A percentile compares a stretch with the other conserved stretches of the same genome.
These are phyloP conservation scores for Aspergillus amoenus DNA, from an alignment of 2,329 filamentous ascomycete genomes.

Conservation along the genomic window DNA sequence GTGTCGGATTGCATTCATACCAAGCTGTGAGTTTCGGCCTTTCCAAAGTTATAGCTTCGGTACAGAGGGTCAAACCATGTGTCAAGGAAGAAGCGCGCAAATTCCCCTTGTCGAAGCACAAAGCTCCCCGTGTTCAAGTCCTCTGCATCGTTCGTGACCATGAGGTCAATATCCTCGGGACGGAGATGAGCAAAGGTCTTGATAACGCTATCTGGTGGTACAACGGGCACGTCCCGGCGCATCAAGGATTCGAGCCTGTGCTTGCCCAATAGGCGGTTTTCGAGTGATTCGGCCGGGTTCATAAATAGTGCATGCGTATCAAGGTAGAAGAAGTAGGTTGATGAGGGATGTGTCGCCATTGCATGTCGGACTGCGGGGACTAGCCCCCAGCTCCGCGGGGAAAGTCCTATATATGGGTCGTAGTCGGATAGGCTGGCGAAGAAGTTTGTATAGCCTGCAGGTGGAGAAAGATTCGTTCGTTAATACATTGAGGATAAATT, in stretches of 20 bases:
- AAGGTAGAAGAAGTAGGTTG: slow-evolving; percentile 82
- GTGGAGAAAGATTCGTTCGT: neutral
- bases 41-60: slow-evolving; percentile 92
- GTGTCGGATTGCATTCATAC: slow-evolving; percentile 51
- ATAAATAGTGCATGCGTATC: slow-evolving; percentile 85
- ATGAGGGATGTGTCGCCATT: slow-evolving; percentile 73
- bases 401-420: slow-evolving; percentile 43
- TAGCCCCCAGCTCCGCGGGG: slow-evolving; percentile 56
- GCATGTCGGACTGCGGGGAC: slow-evolving; percentile 88
- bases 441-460: slow-evolving; percentile 78
- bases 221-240: slow-evolving; percentile 80
- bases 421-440: slow-evolving; percentile 77
- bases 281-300: slow-evolving; percentile 70
- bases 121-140: slow-evolving; percentile 77
- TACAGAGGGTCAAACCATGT: slow-evolving; percentile 96
- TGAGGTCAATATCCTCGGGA: slow-evolving; percentile 73
- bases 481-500: neutral
- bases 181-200: slow-evolving; percentile 85
- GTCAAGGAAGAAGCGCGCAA: slow-evolving; percentile 89
- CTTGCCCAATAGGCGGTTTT: slow-evolving; percentile 68
- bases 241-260: slow-evolving; percentile 71
- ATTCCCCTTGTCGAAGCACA: slow-evolving; percentile 78
- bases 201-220: slow-evolving; percentile 95
- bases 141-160: slow-evolving; percentile 80
- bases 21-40: slow-evolving; percentile 86